Conservation (phyloP, 2,329 filamentous ascomycete species). For the Colletotrichum truncatum region DNA sequence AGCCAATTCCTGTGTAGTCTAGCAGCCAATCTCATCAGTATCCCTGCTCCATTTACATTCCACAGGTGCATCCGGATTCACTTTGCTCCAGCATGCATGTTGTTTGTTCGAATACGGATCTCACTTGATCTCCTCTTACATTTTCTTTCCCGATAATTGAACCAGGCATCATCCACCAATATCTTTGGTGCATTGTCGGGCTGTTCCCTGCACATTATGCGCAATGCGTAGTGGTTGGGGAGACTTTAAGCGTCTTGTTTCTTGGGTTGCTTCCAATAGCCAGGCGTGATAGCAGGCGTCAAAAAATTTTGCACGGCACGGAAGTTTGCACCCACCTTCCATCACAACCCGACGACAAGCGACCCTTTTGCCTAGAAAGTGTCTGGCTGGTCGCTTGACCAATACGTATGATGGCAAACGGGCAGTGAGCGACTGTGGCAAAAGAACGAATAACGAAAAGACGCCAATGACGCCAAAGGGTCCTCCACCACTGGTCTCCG, state of each 20-base stretch:
- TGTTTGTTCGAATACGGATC: background rate
- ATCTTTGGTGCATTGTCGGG: background rate
- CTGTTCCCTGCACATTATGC: background rate
- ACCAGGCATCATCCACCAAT: background rate
- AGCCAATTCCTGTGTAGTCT: conserved; percentile 19
- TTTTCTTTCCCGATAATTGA: background rate
- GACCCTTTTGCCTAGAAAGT: background rate
- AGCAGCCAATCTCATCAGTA: conserved; percentile 24
- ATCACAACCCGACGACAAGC: background rate
- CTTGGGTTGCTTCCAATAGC: background rate
- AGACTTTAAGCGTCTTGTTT: background rate
- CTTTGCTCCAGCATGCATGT: conserved; percentile 5
- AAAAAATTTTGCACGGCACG: background rate
- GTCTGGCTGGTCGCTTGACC: conserved; percentile 1
- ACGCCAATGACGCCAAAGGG: background rate
- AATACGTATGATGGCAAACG: conserved; percentile 6
- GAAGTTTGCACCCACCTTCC: background rate
- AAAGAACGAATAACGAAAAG: background rate
- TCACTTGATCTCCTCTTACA: conserved; percentile 16
- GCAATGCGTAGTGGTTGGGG: background rate
- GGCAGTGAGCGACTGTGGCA: background rate
- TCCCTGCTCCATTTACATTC: conserved; percentile 24
- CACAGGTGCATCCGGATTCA: conserved; percentile 7
- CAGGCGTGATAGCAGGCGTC: background rate
- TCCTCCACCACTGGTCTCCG: background rate